Evolutionary conservation across 169 alveolate species (phyloP).

Genomic region (Cryptosporidium meleagridis): DNA sequence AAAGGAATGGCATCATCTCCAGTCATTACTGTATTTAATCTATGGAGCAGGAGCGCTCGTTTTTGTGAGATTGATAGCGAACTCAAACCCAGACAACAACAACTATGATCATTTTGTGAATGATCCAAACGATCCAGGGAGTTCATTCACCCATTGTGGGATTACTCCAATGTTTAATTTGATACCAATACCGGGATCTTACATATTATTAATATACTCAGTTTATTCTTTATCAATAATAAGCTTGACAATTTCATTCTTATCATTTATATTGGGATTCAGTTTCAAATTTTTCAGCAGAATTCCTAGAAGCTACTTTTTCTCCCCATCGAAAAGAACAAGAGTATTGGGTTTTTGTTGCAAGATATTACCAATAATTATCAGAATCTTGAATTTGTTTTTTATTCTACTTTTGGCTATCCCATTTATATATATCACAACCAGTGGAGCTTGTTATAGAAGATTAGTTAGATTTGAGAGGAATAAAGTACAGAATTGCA

Average conservation of each 20-base stretch:
- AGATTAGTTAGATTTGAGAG: constrained; percentile 66
- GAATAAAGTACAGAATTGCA: constrained; percentile 64
- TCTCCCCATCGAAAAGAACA: constrained; percentile 69
- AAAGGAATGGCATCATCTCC: constrained; percentile 68
- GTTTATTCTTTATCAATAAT: constrained; percentile 31
- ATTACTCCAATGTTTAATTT: constrained; percentile 61
- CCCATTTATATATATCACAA: constrained; percentile 55
- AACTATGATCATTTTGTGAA: constrained; percentile 69
- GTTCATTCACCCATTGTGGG: constrained; percentile 44
- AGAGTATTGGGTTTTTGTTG: constrained; percentile 58
- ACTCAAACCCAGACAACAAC: constrained; percentile 49
- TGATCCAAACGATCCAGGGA: constrained; percentile 39
- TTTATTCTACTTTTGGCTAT: constrained; percentile 21
- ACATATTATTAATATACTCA: constrained; percentile 29
- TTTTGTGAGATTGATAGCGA: constrained; percentile 58
- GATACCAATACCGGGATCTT: constrained; percentile 72
- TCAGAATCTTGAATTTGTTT: constrained; percentile 25
- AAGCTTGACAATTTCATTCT: constrained; percentile 30
- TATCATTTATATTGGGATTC: constrained; percentile 48
- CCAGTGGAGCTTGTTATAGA: constrained; percentile 74
- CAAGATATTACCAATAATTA: constrained; percentile 41
- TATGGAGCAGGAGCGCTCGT: constrained; percentile 40
- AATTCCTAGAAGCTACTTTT: constrained; percentile 69
- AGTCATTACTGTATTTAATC: constrained; percentile 19
- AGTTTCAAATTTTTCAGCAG: constrained; percentile 53